phyloP scores from a whole-genome alignment of 2,329 filamentous ascomycete species.

The Phoma herbarum region DNA sequence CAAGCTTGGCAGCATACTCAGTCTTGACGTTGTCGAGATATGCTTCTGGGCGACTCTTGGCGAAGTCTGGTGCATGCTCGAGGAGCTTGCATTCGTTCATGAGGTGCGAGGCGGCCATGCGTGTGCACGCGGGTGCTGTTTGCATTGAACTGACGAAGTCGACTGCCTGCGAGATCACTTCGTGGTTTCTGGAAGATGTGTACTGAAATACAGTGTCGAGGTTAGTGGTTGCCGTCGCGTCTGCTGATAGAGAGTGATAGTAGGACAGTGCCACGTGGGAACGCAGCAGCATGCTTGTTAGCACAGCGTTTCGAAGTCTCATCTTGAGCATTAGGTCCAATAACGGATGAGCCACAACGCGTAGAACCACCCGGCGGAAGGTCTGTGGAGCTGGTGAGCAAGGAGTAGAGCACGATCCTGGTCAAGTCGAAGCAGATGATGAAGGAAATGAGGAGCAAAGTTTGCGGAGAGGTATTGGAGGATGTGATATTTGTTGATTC shows the following conservation, averaged over 20 bases:
- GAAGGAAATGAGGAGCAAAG: neutral
- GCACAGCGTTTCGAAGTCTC: neutral
- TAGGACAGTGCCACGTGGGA: conserved; percentile 14
- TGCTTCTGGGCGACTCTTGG: conserved; percentile 36
- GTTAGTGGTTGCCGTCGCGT: conserved; percentile 25
- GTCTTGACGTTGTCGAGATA: conserved; percentile 57
- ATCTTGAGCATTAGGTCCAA: conserved; percentile 6
- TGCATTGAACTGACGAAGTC: conserved; percentile 37
- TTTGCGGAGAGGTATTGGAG: neutral
- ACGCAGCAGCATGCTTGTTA: conserved; percentile 1
- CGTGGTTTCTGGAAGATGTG: conserved; percentile 34
- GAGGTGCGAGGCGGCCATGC: conserved; percentile 61
- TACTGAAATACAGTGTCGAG: conserved; percentile 34
- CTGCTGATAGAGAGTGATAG: conserved; percentile 28
- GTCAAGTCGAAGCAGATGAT: neutral
- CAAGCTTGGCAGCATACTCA: conserved; percentile 68
- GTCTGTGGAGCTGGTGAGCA: neutral
- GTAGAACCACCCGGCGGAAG: neutral
- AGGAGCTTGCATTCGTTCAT: conserved; percentile 63
- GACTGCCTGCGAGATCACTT: conserved; percentile 36
- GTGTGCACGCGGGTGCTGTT: conserved; percentile 56
- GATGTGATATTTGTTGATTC: neutral
- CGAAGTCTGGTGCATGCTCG: conserved; percentile 45
- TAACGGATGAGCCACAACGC: neutral
- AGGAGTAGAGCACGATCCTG: neutral